phyloP scores from a whole-genome alignment of 441 rosid species.

The Jatropha multifida region DNA sequence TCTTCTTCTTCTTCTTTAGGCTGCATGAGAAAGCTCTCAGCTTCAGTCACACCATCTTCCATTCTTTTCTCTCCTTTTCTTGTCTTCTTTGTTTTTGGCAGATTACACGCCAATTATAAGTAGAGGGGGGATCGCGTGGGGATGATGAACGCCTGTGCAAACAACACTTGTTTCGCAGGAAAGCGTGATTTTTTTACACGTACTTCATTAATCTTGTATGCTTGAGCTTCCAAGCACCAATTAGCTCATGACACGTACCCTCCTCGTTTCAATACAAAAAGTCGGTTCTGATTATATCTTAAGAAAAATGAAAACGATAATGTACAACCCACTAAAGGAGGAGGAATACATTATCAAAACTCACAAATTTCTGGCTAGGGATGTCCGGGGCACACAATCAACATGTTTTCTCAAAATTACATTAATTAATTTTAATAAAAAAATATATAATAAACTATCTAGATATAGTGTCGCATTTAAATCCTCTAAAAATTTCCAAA shows the following conservation, averaged over 20 bases:
- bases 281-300: background rate
- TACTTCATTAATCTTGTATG: constrained; percentile 15
- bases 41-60: constrained; percentile 56
- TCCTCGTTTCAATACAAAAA: background rate
- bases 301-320: background rate
- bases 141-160: constrained; percentile 16
- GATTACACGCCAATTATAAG: background rate
- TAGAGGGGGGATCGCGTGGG: background rate
- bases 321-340: too few relatives aligned
- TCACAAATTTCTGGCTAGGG: too few relatives aligned
- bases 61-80: constrained; percentile 14
- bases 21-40: constrained; percentile 32
- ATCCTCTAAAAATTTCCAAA: too few relatives aligned
- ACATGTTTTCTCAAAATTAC: too few relatives aligned
- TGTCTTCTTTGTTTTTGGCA: background rate
- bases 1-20: constrained; percentile 17
- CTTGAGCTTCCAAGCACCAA: background rate
- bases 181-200: constrained; percentile 25
- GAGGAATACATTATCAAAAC: too few relatives aligned
- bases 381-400: too few relatives aligned
- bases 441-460: too few relatives aligned
- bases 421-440: too few relatives aligned
- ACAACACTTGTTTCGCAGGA: background rate
- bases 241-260: constrained; percentile 8
- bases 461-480: too few relatives aligned